Evolutionary conservation across 768 basidiomycete genomes (phyloP).

Genomic region (Pleurotus giganteus): DNA sequence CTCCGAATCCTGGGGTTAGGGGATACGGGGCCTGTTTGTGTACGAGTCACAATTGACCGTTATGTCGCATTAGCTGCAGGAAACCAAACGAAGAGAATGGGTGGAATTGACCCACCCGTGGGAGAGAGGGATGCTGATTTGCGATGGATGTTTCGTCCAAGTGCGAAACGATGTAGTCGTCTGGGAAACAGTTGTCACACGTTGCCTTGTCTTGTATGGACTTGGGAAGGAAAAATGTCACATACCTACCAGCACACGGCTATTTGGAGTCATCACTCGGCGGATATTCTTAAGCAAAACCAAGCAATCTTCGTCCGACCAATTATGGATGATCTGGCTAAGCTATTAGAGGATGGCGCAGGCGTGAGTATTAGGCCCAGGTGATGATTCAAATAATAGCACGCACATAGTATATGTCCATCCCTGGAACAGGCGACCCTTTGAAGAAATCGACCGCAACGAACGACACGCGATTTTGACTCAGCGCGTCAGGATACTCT

Average conservation of each 20-base stretch:
- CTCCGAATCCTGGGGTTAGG: not conserved
- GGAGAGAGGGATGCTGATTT: not conserved
- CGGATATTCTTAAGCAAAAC: conserved; percentile 27
- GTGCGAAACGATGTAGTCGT: not conserved
- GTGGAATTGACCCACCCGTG: not conserved
- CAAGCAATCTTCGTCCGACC: conserved; percentile 31
- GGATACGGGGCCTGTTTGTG: conserved; percentile 3
- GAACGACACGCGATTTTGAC: conserved; percentile 14
- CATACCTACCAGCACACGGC: conserved; percentile 31
- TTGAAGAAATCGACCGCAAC: conserved; percentile 16
- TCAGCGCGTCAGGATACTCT: conserved; percentile 12
- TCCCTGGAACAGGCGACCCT: conserved; percentile 7
- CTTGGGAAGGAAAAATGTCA: not conserved
- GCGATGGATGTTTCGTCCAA: not conserved
- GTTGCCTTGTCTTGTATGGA: too few relatives aligned
- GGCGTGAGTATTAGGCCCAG: not conserved
- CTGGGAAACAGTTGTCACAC: not conserved
- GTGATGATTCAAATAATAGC: not conserved
- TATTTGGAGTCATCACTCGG: conserved; percentile 25
- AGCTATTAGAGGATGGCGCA: not conserved
- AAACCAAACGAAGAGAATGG: not conserved
- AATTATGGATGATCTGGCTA: conserved; percentile 29
- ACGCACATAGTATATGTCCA: conserved; percentile 18
- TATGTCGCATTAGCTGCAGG: too few relatives aligned
- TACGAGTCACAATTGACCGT: too few relatives aligned